phyloP scores from a whole-genome alignment of 495 filamentous ascomycete species.

The Aspergillus baeticus region DNA sequence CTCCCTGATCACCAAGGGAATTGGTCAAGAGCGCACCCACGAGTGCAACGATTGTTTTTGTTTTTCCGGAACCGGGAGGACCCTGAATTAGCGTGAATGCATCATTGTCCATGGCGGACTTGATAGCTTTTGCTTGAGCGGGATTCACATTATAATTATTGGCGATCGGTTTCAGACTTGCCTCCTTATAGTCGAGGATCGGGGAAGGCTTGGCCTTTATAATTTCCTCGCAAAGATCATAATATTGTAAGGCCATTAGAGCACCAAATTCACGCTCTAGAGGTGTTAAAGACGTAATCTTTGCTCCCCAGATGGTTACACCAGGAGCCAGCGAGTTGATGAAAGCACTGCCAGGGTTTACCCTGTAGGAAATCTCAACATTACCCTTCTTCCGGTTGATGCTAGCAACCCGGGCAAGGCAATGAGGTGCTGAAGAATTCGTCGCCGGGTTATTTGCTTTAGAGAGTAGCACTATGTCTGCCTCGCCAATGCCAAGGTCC shows the following conservation, averaged over 20 bases:
- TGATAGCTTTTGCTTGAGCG: constrained; percentile 89
- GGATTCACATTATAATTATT: constrained; percentile 79
- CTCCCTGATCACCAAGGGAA: constrained; percentile 50
- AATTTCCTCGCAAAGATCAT: constrained; percentile 91
- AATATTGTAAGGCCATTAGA: constrained; percentile 84
- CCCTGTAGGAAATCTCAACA: constrained; percentile 79
- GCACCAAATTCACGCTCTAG: constrained; percentile 95
- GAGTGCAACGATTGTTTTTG: constrained; percentile 96
- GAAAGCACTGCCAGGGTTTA: constrained; percentile 63
- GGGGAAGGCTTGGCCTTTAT: constrained; percentile 84
- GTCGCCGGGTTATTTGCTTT: constrained; percentile 63
- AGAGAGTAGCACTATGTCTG: constrained; percentile 85
- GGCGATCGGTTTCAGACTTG: constrained; percentile 63
- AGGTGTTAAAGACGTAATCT: constrained; percentile 83
- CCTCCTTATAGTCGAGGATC: constrained; percentile 72
- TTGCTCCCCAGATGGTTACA: constrained; percentile 67
- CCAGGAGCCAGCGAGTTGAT: constrained; percentile 53
- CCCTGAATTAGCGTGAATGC: constrained; percentile 96
- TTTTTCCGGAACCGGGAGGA: constrained; percentile 95
- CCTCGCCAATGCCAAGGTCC: constrained; percentile 72
- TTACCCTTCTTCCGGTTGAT: constrained; percentile 75
- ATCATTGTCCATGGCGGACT: constrained; percentile 89
- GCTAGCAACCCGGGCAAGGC: constrained; percentile 78
- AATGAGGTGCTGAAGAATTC: constrained; percentile 65
- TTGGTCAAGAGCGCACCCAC: constrained; percentile 80